Conservation (phyloP, 2,329 filamentous ascomycete species). For the Ceratocystis ficicola region DNA sequence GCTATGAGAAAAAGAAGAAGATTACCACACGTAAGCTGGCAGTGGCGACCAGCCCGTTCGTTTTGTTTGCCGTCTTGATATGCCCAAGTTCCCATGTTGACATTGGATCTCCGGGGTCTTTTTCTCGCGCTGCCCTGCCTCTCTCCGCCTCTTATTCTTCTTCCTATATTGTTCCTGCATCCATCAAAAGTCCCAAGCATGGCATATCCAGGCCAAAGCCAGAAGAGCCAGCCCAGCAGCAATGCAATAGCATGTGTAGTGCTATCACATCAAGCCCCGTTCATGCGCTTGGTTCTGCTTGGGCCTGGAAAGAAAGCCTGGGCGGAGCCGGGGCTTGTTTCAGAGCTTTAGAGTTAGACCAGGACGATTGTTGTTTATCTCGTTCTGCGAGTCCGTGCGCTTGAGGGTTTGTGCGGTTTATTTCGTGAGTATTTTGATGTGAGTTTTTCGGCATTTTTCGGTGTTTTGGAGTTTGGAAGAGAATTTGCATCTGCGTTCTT, state of each 20-base stretch:
- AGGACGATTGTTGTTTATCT: constrained; percentile 2
- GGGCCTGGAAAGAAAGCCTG: background rate
- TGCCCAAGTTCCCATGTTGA: too few species aligned
- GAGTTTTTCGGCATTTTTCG: too few species aligned
- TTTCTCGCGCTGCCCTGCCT: too few species aligned
- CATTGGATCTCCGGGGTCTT: too few species aligned
- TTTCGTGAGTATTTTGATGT: background rate
- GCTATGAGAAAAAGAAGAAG: too few species aligned
- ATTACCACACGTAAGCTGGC: too few species aligned
- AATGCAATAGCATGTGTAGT: too few species aligned
- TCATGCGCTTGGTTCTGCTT: background rate
- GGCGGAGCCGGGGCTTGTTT: constrained; percentile 2
- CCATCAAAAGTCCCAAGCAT: constrained; percentile 1
- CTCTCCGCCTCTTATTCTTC: background rate
- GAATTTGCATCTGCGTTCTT: too few species aligned
- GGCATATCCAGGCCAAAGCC: background rate
- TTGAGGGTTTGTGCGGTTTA: background rate
- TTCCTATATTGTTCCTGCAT: constrained; percentile 14
- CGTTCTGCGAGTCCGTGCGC: background rate
- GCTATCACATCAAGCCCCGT: background rate
- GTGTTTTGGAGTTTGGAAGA: too few species aligned
- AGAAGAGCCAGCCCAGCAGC: constrained; percentile 1
- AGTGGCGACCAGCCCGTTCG: too few species aligned
- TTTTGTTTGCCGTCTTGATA: too few species aligned
- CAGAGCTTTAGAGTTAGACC: constrained; percentile 7